Conservation (phyloP, 108 stramenopile species). For the Nitzschia sp. region DNA sequence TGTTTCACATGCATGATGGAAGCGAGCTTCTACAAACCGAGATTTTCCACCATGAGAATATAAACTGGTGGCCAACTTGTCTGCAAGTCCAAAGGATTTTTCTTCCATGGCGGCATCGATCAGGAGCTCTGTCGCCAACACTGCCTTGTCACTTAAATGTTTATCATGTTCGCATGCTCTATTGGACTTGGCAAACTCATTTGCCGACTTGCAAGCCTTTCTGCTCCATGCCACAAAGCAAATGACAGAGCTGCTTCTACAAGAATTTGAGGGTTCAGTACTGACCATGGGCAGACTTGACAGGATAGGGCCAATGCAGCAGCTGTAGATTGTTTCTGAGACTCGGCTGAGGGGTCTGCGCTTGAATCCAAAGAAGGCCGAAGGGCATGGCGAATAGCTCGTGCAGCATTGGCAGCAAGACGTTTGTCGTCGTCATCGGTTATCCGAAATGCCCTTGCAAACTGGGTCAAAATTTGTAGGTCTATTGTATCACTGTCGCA, state of each 20-base stretch:
- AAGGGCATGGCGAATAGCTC: background rate
- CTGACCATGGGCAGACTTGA: constrained; percentile 53
- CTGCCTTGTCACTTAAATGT: background rate
- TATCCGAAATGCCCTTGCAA: constrained; percentile 38
- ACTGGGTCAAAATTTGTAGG: constrained; percentile 29
- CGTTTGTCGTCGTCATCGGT: constrained; percentile 15
- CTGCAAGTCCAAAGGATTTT: constrained; percentile 63
- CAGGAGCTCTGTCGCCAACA: constrained; percentile 44
- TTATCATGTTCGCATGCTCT: background rate
- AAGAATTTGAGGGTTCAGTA: constrained; percentile 38
- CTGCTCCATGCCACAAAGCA: constrained; percentile 66
- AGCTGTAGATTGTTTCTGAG: constrained; percentile 45
- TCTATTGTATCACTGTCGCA: constrained; percentile 2
- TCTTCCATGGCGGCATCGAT: constrained; percentile 63
- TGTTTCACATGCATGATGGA: constrained; percentile 69
- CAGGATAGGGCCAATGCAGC: constrained; percentile 54
- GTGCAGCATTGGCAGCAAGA: background rate
- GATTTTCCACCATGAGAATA: constrained; percentile 56
- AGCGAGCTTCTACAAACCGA: constrained; percentile 67
- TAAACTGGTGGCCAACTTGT: constrained; percentile 58
- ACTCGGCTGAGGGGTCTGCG: background rate
- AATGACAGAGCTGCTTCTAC: constrained; percentile 45
- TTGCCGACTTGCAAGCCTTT: constrained; percentile 54
- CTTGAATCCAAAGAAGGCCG: background rate
- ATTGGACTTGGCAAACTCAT: constrained; percentile 17